Base-by-base conservation (phyloP, 257 asterid genomes). In the Solanum okadae region DNA sequence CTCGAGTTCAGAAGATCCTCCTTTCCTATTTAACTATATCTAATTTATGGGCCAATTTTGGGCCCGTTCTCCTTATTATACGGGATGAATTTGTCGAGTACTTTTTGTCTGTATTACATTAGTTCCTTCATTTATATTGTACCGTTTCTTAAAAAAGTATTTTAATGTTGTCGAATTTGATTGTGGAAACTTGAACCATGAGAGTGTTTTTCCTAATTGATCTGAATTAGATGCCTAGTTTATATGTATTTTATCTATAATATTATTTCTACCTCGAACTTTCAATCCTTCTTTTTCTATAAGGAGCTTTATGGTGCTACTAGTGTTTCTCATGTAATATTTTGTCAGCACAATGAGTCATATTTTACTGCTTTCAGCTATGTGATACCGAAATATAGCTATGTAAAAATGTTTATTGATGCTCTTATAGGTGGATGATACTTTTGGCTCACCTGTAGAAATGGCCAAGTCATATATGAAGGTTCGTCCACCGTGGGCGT, bases 391-490 rank as follows among this genome's bases (percentile, higher is more conserved):
- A 1, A 81, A n/a, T 44, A 71, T 29, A 68, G 90, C 71, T 38
- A 14, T 65, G 73, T 61, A 68, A 33, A 34, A 87, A 82, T 25
- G 72, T 76, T 76, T 38, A 73, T 77, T 89, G 89, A 84, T 83
- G 83, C 49, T 86, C 77, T 46, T 29, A 76, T 93, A 96, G 99
- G 90, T 89, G 87, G 95, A 90, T 87, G 90, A 89, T 73, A 92
- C 89, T 86, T 93, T 90, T 42, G 94, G 93, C 89, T 95, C 99
- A 88, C 98, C 98, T 56, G 93, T 88, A 70, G 96, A 95, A 90
- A 89, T 95, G 86, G 99, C 98, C 61, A 92, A 93, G 89, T 92
- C 93, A 67, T 95, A 95, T 89, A 95, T 95, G 98, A 93, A 86
- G 89, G 92, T 89, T 27, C 96, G 95, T 61, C 96, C 97, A 86